These are phyloP conservation scores for Ceratocystis papillata DNA, from an alignment of 2,329 filamentous ascomycete genomes.

Conservation along the genomic window DNA sequence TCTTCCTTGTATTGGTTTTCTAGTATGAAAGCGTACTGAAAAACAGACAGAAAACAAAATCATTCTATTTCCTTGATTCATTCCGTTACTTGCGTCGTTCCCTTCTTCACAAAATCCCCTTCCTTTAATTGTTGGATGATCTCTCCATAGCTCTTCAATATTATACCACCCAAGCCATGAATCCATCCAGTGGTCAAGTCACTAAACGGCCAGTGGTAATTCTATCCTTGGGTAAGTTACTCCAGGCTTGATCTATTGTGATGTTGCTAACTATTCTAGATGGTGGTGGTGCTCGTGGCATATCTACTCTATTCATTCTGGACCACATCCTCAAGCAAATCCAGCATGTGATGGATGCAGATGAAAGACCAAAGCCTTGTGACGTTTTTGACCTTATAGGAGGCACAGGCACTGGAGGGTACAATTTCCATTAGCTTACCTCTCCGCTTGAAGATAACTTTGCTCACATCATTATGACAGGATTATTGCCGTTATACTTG, in stretches of 20 bases:
- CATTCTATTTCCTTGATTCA: no score
- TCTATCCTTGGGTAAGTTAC: neutral
- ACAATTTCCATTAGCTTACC: neutral
- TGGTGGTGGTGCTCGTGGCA: constrained; percentile 28
- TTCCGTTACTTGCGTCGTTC: no score
- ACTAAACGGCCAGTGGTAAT: neutral
- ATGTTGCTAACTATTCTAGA: constrained; percentile 20
- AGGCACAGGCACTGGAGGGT: constrained; percentile 30
- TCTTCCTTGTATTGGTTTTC: no score
- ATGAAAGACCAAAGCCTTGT: constrained; percentile 26
- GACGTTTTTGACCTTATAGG: constrained; percentile 30
- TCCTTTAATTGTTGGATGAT: no score
- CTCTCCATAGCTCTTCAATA: no score
- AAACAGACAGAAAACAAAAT: no score
- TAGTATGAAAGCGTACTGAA: no score
- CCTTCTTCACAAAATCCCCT: no score
- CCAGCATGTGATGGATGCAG: no score
- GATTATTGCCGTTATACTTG: neutral
- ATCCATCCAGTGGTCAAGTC: fast-evolving
- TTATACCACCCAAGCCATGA: no score
- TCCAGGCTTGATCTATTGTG: neutral
- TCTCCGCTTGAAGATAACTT: constrained; percentile 17
- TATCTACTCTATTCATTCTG: constrained; percentile 29
- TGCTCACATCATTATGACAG: neutral
- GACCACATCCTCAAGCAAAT: constrained; percentile 23